Evolutionary conservation across 345 rosid species (phyloP), one percentile per base, ranked within the genome.

Genomic region (Gossypium turneri): DNA sequence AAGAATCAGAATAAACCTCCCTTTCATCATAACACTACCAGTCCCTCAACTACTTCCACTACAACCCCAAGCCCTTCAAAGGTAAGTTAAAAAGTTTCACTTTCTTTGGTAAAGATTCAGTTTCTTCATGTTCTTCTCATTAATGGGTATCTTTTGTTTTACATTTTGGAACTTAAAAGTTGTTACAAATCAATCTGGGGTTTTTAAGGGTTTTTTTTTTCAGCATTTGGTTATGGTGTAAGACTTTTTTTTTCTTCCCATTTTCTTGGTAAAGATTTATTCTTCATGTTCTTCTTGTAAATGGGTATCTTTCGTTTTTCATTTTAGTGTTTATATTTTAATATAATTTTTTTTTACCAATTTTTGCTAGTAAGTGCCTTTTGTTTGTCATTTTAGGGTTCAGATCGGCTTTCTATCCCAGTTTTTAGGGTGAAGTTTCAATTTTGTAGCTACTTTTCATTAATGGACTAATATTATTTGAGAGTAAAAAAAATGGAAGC

Each of bases 1-100:
- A 78, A 79, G 73, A 79, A 69, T 75, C 82, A 88, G 88, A 85
- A 84, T 82, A 88, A 79, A 70, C 88, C 89, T 78, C 86, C 94
- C 79, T 72, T 87, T 74, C 81, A 78, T 75, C 53, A 76, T 16
- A 67, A 43, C 41, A 5, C 41, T 16, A 52, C 51, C 63, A 51
- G 17, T 17, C 45, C 53, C 27, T 19, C 61, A 52, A 29, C 60
- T 63, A 34, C 70, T 43, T 16, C 69, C 25, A 27, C 17, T 41
- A n/a, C 73, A n/a, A 12, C 78, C 7, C 65, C 77, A 34, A 62
- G 58, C 77, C 52, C 82, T 83, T 73, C 84, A 70, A 76, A 78
- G 79, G 91, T 87, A 73, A 82, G 87, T 58, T 27, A 9, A 34
- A 70, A 55, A 57, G 65, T 4, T 59, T 22, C 48, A 64, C 19